Percentiles rank a stretch among this genome's conserved stretches.
Evolutionary conservation across 129 eudicot genomes (phyloP).

Genomic region (Tanacetum coccineum): DNA sequence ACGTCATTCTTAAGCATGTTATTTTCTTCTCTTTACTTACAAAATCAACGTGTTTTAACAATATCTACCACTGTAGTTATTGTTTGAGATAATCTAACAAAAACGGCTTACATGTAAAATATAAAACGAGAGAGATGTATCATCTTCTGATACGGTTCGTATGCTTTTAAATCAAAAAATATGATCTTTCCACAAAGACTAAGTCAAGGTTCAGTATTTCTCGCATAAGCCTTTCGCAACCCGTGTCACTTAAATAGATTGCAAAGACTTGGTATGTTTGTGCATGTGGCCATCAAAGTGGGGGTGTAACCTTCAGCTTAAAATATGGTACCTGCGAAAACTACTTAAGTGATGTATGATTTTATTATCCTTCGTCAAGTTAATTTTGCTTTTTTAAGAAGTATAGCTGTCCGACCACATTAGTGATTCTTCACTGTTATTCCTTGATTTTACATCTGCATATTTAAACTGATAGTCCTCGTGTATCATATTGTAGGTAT

Average conservation of each 20-base stretch:
- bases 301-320: slow-evolving; percentile 95
- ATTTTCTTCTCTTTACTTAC: slow-evolving; percentile 3
- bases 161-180: slow-evolving; percentile 46
- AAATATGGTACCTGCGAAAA: slow-evolving; percentile 88
- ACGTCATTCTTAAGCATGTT: neutral
- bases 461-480: slow-evolving; percentile 4
- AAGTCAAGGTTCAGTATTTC: slow-evolving; percentile 77
- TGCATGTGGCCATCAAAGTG: slow-evolving; percentile 83
- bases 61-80: too few relatives aligned
- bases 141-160: slow-evolving; percentile 1
- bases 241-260: slow-evolving; percentile 79
- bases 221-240: slow-evolving; percentile 69
- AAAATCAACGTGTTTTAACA: too few relatives aligned
- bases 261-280: slow-evolving; percentile 92
- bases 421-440: neutral
- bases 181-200: slow-evolving; percentile 71
- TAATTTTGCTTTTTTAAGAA: too few relatives aligned
- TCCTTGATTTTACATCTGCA: slow-evolving; percentile 9
- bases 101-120: too few relatives aligned
- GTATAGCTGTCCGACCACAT: too few relatives aligned
- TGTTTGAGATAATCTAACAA: too few relatives aligned
- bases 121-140: too few relatives aligned
- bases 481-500: slow-evolving; percentile 7
- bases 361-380: too few relatives aligned
- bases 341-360: slow-evolving; percentile 55